These are phyloP conservation scores for Zelopaecilomyces penicillatus DNA, from an alignment of 2,329 filamentous ascomycete genomes.

Conservation along the genomic window DNA sequence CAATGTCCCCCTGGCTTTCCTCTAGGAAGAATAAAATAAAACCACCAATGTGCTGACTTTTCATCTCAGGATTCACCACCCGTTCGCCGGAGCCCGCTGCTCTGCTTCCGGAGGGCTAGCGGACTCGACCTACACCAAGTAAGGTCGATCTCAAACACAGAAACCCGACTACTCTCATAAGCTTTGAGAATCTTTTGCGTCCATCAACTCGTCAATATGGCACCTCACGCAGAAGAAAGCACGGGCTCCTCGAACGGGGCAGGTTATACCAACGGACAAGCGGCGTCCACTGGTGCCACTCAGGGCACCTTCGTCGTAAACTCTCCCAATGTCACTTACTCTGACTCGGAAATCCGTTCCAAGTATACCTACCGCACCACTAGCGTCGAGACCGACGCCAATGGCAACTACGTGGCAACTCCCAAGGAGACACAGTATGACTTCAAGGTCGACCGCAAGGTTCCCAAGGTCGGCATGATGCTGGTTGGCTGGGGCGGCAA, in stretches of 20 bases:
- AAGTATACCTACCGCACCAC: slow-evolving; percentile 97
- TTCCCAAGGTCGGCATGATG: slow-evolving; percentile 94
- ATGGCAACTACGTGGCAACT: slow-evolving; percentile 72
- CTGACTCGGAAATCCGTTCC: slow-evolving; percentile 77
- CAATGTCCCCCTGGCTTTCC: not conserved
- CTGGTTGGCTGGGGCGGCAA: slow-evolving; percentile 96
- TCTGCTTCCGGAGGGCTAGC: slow-evolving; percentile 79
- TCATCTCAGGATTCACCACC: slow-evolving; percentile 69
- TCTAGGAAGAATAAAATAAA: no score
- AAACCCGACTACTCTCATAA: slow-evolving; percentile 18
- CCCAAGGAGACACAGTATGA: slow-evolving; percentile 88
- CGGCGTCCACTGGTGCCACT: slow-evolving; percentile 40
- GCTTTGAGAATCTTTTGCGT: slow-evolving; percentile 14
- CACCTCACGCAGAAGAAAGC: slow-evolving; percentile 72
- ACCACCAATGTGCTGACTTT: slow-evolving; percentile 15
- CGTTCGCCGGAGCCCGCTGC: slow-evolving; percentile 93
- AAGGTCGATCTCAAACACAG: slow-evolving; percentile 31
- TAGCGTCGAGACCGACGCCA: slow-evolving; percentile 59
- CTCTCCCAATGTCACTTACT: slow-evolving; percentile 89
- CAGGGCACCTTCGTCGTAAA: slow-evolving; percentile 73
- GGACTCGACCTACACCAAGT: slow-evolving; percentile 53
- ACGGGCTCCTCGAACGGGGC: slow-evolving; percentile 53
- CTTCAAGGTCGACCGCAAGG: slow-evolving; percentile 93
- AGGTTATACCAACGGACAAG: slow-evolving; percentile 35
- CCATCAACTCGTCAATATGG: slow-evolving; percentile 55